Evolutionary conservation across 441 rosid species (phyloP).

Genomic region (Jatropha multifida): DNA sequence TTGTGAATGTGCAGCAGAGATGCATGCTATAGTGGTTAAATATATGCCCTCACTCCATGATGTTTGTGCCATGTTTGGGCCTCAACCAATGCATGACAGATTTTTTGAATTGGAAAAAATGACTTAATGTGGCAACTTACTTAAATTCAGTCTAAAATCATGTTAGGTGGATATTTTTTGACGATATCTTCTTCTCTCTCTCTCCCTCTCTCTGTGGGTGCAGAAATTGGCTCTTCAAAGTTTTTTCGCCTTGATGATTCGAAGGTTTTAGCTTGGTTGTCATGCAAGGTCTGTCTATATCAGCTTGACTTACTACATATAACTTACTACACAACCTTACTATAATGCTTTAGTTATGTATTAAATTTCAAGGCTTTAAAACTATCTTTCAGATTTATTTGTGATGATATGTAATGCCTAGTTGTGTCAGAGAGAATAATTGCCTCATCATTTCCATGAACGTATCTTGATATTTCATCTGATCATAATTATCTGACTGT

Average conservation of each 20-base stretch:
- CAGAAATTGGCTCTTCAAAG: constrained; percentile 75
- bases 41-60: too few species aligned
- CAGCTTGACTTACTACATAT: not conserved
- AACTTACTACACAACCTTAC: too few species aligned
- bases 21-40: constrained; percentile 5
- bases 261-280: constrained; percentile 76
- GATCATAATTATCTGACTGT: not conserved
- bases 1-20: not conserved
- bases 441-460: constrained; percentile 3
- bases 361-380: not conserved
- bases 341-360: not conserved
- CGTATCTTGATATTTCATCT: not conserved
- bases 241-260: constrained; percentile 84
- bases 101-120: not conserved
- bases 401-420: constrained; percentile 11
- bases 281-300: constrained; percentile 58
- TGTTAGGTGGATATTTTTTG: constrained; percentile 2
- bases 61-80: not conserved
- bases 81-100: too few species aligned
- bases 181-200: not conserved
- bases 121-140: not conserved
- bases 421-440: not conserved
- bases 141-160: not conserved
- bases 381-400: constrained; percentile 4
- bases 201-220: constrained; percentile 21